A percentile compares a stretch with the other conserved stretches of the same genome.
These are phyloP conservation scores for Pseudonectria buxi DNA, from an alignment of 2,329 filamentous ascomycete species.

Conservation along the genomic window DNA sequence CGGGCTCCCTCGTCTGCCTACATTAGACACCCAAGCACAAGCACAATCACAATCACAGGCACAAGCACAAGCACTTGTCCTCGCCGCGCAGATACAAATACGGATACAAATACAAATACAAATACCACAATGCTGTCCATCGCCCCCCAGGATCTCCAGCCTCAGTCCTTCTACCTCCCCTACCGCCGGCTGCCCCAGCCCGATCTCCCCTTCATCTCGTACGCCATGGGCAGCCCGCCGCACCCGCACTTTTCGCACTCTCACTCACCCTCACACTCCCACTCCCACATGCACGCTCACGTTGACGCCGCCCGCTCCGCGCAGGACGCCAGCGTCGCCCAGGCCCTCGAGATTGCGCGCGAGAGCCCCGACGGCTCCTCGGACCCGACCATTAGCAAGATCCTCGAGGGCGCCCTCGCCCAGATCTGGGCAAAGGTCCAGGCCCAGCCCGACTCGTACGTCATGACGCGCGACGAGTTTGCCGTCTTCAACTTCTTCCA, in stretches of 20 bases:
- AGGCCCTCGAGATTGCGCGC: conserved; percentile 69
- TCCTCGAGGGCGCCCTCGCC: conserved; percentile 58
- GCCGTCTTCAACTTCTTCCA: conserved; percentile 83
- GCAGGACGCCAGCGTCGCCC: conserved; percentile 44
- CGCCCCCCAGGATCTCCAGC: conserved; percentile 20
- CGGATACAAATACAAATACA: conserved; percentile 4
- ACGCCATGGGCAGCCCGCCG: conserved; percentile 10
- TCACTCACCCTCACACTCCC: no score
- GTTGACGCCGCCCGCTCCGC: conserved; percentile 6
- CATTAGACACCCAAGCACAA: conserved; percentile 14
- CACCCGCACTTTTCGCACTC: conserved; percentile 1
- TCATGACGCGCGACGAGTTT: conserved; percentile 73
- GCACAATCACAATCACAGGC: background rate
- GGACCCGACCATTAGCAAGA: conserved; percentile 54
- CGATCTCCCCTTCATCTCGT: conserved; percentile 15
- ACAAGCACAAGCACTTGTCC: no score
- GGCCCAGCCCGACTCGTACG: conserved; percentile 58
- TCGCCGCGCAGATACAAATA: no score
- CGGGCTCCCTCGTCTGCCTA: conserved; percentile 21
- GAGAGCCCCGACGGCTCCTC: conserved; percentile 61
- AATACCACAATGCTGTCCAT: conserved; percentile 25
- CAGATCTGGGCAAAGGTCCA: conserved; percentile 64
- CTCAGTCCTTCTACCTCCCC: conserved; percentile 16
- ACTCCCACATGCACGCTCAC: conserved; percentile 1
- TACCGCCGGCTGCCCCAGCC: conserved; percentile 14